Percentiles rank a stretch among this genome's conserved stretches.
Conservation (phyloP, 2,329 filamentous ascomycete genomes). For the Colletotrichum shisoi region DNA sequence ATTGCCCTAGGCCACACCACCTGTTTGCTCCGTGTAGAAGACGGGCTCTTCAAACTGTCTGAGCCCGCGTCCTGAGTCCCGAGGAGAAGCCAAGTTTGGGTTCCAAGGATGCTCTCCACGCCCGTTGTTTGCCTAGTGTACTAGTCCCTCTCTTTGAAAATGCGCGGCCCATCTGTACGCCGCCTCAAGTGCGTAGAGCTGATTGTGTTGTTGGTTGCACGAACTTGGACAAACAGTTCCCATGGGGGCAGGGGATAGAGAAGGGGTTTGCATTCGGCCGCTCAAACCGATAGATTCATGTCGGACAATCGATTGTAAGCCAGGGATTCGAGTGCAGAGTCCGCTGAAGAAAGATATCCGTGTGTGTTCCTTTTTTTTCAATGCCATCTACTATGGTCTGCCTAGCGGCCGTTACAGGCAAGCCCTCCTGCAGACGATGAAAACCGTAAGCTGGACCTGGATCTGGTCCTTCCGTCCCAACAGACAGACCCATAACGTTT, state of each 20-base stretch:
- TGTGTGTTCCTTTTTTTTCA: not conserved
- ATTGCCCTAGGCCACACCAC: constrained; percentile 7
- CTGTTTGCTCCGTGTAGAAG: constrained; percentile 11
- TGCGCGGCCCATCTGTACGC: not conserved
- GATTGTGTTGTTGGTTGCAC: not conserved
- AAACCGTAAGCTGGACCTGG: not conserved
- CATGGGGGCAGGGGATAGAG: not conserved
- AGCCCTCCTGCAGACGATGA: too few relatives aligned
- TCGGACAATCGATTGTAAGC: not conserved
- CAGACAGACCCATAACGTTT: too few relatives aligned
- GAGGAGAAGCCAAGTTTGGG: not conserved
- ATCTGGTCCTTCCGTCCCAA: not conserved
- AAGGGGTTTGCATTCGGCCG: not conserved
- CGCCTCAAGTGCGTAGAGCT: not conserved
- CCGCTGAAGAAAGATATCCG: not conserved
- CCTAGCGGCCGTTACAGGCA: too few relatives aligned
- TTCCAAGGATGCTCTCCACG: not conserved
- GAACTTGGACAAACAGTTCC: not conserved
- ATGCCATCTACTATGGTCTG: too few relatives aligned
- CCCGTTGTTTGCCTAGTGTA: not conserved
- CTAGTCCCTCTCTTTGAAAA: not conserved
- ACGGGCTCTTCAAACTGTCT: constrained; percentile 17
- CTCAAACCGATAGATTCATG: not conserved
- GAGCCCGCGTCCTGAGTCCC: not conserved
- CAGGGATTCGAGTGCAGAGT: not conserved